Evolutionary conservation across 805 yeast species (phyloP), one percentile per base, ranked within the genome.

Genomic region (Sungouiozyma intestinalis): DNA sequence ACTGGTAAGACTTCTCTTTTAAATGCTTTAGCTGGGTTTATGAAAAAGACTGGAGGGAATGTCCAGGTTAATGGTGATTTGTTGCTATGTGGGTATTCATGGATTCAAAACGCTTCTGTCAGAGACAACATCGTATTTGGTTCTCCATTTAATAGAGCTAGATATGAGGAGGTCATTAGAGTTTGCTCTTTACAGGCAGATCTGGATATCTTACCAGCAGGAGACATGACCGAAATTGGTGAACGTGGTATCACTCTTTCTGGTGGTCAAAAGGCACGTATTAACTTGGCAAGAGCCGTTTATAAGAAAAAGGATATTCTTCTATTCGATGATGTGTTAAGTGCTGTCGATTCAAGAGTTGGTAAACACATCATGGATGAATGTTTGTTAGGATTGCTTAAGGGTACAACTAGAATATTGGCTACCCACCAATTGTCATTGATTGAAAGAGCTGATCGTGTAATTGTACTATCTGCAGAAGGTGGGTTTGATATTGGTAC

Each of bases 181-280:
- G 81, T 81, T 1, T 85, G 94, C 61, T 79, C 86, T 0, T 62
- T 85, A 45, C 67, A 66, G 27, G 73, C 71, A 37, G 95, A 85
- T 60, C 67, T 85, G 48, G 72, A 73, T 3, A 69, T 75, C 36
- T 62, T 85, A 29, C 81, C 83, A 8, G 85, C 79, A 33, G 90
- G 90, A 24, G 94, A 85, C 52, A 53, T 61, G 41, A 83, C 94
- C 0, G 84, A 82, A 58, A 82, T 85, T 51, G 94, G 94, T 47
- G 94, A 85, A 58, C 72, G 85, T 57, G 94, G 94, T 53, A 78
- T 85, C 38, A 83, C 92, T 0, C 63, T 85, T 35, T 81, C 90
- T n/a, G 94, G 94, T 43, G 94, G 94, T 40, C 94, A 85, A 58
- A 85, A 85, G 65, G 90, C 94, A 0, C 73, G 94, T 58, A 73